Conservation (phyloP, 257 asterid genomes). For the Ligustrum vulgare region DNA sequence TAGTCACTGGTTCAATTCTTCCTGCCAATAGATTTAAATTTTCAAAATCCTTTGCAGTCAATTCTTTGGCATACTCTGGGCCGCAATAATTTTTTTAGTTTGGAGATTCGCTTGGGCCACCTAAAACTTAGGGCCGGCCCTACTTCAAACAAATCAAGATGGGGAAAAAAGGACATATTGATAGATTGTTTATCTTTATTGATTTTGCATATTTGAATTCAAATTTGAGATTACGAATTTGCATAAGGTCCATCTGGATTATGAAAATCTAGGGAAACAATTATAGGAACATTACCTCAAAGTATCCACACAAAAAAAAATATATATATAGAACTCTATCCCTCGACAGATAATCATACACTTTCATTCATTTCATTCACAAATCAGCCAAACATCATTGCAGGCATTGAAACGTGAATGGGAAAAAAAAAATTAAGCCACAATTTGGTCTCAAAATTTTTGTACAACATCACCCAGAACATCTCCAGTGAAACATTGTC, state of each 20-base stretch:
- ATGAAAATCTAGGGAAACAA: not conserved
- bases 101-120: too few species aligned
- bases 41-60: too few species aligned
- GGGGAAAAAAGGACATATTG: not conserved
- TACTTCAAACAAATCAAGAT: conserved; percentile 2
- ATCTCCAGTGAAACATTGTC: too few species aligned
- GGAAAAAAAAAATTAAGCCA: conserved; percentile 2
- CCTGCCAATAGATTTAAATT: too few species aligned
- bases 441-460: too few species aligned
- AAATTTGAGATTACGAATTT: not conserved
- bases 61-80: too few species aligned
- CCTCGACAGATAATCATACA: not conserved
- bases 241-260: too few species aligned
- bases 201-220: not conserved
- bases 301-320: not conserved
- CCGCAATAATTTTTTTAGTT: too few species aligned
- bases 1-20: too few species aligned
- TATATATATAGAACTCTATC: not conserved
- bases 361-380: not conserved
- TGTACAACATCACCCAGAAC: too few species aligned
- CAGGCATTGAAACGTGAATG: not conserved
- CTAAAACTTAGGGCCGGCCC: too few species aligned
- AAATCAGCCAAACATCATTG: not conserved
- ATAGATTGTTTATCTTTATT: not conserved
- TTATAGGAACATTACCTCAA: not conserved